Conservation (phyloP, 164 flowering plant species). For the Euptelea pleiosperma region DNA sequence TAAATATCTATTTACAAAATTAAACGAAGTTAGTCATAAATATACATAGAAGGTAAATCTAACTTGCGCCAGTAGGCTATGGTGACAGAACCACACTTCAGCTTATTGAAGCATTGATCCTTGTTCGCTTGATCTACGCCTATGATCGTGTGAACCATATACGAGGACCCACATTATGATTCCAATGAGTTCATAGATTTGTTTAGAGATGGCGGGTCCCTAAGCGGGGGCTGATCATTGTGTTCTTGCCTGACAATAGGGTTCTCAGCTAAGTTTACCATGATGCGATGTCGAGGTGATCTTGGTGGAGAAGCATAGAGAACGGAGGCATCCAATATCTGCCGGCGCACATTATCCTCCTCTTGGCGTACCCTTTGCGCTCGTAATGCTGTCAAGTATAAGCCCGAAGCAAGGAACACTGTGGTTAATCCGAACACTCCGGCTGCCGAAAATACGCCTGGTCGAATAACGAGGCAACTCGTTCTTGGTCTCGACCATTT, state of each 20-base stretch:
- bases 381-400: slow-evolving; percentile 60
- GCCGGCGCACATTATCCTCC: slow-evolving; percentile 41
- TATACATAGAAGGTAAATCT: too few relatives aligned
- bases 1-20: not conserved
- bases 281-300: slow-evolving; percentile 33
- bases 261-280: slow-evolving; percentile 23
- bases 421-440: slow-evolving; percentile 64
- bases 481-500: slow-evolving; percentile 53
- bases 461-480: slow-evolving; percentile 45
- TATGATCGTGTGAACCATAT: not conserved
- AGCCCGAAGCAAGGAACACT: slow-evolving; percentile 61
- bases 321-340: slow-evolving; percentile 47
- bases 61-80: too few relatives aligned
- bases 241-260: slow-evolving; percentile 17
- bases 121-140: not conserved
- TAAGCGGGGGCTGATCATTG: not conserved
- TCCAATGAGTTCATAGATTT: slow-evolving; percentile 6
- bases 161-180: not conserved
- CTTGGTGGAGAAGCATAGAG: slow-evolving; percentile 59
- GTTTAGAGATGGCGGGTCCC: slow-evolving; percentile 1
- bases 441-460: slow-evolving; percentile 73
- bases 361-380: slow-evolving; percentile 43
- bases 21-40: not conserved
- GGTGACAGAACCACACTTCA: not conserved
- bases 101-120: not conserved